Percentiles rank a stretch among this genome's conserved stretches.
Conservation (phyloP, 345 rosid species). For the Citrus trifoliata region DNA sequence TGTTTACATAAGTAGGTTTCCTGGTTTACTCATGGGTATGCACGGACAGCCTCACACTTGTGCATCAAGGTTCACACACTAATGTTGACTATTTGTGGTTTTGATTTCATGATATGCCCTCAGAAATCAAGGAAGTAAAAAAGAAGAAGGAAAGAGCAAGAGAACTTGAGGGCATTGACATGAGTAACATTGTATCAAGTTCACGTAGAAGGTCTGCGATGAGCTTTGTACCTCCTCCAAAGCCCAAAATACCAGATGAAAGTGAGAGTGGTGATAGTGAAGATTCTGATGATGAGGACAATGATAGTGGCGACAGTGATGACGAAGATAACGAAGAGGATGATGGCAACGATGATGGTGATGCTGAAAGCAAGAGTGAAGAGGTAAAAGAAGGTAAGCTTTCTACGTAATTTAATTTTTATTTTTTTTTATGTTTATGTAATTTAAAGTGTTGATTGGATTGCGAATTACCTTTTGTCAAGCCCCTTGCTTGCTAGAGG, state of each 20-base stretch:
- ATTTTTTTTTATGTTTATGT: neutral
- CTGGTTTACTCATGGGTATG: neutral
- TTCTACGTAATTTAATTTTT: neutral
- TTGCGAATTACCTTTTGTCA: neutral
- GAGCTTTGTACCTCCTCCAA: conserved; percentile 67
- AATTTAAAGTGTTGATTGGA: neutral
- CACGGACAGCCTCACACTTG: neutral
- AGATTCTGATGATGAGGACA: conserved; percentile 38
- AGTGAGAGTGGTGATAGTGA: conserved; percentile 48
- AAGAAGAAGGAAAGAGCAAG: conserved; percentile 64
- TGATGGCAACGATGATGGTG: conserved; percentile 26
- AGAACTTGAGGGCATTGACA: conserved; percentile 92
- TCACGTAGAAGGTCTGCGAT: conserved; percentile 74
- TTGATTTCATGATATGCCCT: conserved; percentile 4
- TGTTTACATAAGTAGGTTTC: neutral
- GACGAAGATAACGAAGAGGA: conserved; percentile 33
- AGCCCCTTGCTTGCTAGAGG: neutral
- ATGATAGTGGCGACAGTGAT: conserved; percentile 26
- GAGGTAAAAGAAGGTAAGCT: conserved; percentile 48
- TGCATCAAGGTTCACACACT: neutral
- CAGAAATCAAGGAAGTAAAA: conserved; percentile 88
- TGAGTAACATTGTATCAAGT: conserved; percentile 70
- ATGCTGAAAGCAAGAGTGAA: conserved; percentile 43
- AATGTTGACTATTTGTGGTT: neutral
- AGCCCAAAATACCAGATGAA: conserved; percentile 58